Base-by-base conservation (phyloP, 192 early-diverging fungal species). In the Podila clonocystis region DNA sequence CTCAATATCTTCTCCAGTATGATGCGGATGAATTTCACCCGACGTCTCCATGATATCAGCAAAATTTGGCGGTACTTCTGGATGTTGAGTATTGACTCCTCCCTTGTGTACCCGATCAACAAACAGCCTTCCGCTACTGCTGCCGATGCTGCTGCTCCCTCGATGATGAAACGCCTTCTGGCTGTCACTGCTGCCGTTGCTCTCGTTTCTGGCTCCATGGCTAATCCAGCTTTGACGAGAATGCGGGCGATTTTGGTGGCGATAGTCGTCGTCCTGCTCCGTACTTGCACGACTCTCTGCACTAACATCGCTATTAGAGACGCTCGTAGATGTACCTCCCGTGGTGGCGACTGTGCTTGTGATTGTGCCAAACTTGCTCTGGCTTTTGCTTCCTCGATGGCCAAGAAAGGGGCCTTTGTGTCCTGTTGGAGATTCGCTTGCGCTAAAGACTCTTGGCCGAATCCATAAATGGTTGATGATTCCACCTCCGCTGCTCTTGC, bases 291-390 rank as follows among this genome's bases (percentile, higher is more conserved):
- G 58, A n/a, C 74, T 76, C 1, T 67, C 36, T 9, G 57, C 17
- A 12, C 68, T 76, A 38, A 61, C 13, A 15, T 76, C 74, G 45
- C 74, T 70, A 52, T 50, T 57, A 19, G 55, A 41, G 33, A 58
- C 52, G 4, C 58, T 55, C 50, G 63, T 38, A 9, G 65, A 76
- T 4, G 28, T 50, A 8, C 48, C 61, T 36, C 50, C 61, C 19
- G 68, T 48, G 5, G 50, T 29, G 9, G 52, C 52, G 8, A 55
- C n/a, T 7, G 57, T 48, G 17, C 50, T 50, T 17, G 71, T 9
- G 30, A 61, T 65, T 5, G 20, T 57, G 24, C 28, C 30, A 41
- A 66, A 30, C 13, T 29, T 22, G 7, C 8, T 63, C 33, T 63
- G 20, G 34, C 62, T 63, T 20, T 38, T 63, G 34, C 13, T 63